Evolutionary conservation across 2,329 filamentous ascomycete genomes (phyloP), one percentile per base, ranked within the genome.

Genomic region (Claviceps fusiformis): DNA sequence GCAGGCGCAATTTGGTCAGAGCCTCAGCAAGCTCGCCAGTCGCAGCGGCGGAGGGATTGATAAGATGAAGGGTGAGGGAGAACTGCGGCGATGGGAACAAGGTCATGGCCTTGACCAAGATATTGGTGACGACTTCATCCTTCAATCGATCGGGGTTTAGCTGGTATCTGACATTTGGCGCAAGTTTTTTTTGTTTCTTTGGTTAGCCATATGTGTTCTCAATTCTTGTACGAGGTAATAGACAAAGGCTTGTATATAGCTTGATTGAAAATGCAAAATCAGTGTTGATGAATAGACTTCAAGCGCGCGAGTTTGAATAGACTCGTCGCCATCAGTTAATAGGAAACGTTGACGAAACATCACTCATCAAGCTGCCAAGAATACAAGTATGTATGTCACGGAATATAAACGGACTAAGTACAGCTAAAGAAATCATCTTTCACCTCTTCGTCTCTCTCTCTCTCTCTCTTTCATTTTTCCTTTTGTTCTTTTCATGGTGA

Each of bases 121-220:
- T 87, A 81, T 97, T 97, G 79, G 93, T 97, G 73, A 93, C 90
- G 68, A 92, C 89, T 74, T 98, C 93, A 68, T 95, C 88, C 77
- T 93, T 92, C 69, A 91, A 85, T 64, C 95, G 89, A 78, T 97
- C 91, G 53, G 93, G 93, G 82, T 98, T 98, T 77, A 98, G 95
- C 77, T 98, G 95, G 81, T 98, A 98, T 62, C 93, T 98, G 64
- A 58, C 13, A 15, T 27, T 49, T 29, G n/a, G 44, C 6, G 27
- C 17, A 52, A 29, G 6, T 17, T 37, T 27, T 50, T 37, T 15
- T 37, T 15, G 5, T 37, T 50, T 27, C 10, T n/a, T 31, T 54
- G 13, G 53, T 54, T 37, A 55, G 50, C 17, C 24, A 52, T 11
- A 10, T 13, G 31, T 52, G 53, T 53, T 46, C 50, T 49, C 50